phyloP scores from a whole-genome alignment of 2,329 filamentous ascomycete genomes.

The Septoria linicola region DNA sequence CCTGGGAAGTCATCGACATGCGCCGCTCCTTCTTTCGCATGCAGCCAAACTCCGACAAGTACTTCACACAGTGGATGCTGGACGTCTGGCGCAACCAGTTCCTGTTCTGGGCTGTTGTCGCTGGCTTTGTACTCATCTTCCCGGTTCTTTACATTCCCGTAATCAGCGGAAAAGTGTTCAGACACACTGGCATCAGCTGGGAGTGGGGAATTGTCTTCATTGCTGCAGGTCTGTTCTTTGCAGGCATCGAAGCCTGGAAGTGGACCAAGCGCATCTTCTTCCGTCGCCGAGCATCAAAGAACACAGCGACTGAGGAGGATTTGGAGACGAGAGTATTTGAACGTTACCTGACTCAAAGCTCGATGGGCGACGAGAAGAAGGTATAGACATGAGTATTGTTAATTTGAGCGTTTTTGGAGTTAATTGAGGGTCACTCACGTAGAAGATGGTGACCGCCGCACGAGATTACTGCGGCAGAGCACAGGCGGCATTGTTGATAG shows the following conservation, averaged over 20 bases:
- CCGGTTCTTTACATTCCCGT: constrained; percentile 63
- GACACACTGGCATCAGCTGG: constrained; percentile 65
- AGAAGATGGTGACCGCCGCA: too few species aligned
- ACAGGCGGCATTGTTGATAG: too few species aligned
- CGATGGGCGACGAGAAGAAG: constrained; percentile 22
- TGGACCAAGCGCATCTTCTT: constrained; percentile 57
- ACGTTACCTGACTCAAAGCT: constrained; percentile 29
- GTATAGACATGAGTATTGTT: neutral
- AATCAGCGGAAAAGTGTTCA: constrained; percentile 64
- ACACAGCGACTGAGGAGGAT: constrained; percentile 16
- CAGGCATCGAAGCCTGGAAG: constrained; percentile 66
- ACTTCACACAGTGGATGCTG: constrained; percentile 65
- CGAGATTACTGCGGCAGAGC: too few species aligned
- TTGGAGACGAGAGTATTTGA: constrained; percentile 29
- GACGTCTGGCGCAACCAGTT: constrained; percentile 73
- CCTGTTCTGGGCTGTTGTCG: constrained; percentile 48
- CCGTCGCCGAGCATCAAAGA: constrained; percentile 19
- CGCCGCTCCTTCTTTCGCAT: constrained; percentile 73
- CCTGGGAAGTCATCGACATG: constrained; percentile 75
- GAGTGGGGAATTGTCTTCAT: constrained; percentile 67
- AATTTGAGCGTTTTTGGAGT: too few species aligned
- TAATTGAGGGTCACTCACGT: too few species aligned
- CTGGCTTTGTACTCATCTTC: constrained; percentile 49
- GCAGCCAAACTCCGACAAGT: constrained; percentile 60
- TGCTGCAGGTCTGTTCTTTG: constrained; percentile 52